A percentile compares a stretch with the other conserved stretches of the same genome.
phyloP scores from a whole-genome alignment of 257 asterid species.

The Solanum ossicruentum region DNA sequence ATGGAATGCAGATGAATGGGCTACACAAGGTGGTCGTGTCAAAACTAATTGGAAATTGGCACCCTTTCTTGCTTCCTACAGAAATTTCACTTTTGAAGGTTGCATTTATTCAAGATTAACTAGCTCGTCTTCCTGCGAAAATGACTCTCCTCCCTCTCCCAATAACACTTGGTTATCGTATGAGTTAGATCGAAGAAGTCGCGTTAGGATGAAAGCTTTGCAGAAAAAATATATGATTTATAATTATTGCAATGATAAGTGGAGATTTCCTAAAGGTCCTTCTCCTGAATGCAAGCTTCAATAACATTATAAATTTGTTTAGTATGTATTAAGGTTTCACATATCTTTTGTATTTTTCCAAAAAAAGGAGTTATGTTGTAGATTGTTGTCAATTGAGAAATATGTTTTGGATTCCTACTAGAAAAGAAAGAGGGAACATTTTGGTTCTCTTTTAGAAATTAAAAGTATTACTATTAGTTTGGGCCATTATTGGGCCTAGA shows the following conservation, averaged over 20 bases:
- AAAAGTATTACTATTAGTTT: neutral
- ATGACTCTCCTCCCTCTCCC: neutral
- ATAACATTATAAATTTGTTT: neutral
- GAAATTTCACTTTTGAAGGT: slow-evolving; percentile 33
- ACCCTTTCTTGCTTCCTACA: slow-evolving; percentile 58
- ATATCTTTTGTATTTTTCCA: neutral
- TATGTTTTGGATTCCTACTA: neutral
- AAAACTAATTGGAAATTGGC: slow-evolving; percentile 68
- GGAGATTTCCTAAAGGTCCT: slow-evolving; percentile 65
- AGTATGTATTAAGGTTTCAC: neutral
- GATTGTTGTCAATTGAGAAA: neutral
- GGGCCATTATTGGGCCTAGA: neutral
- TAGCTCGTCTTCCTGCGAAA: slow-evolving; percentile 24
- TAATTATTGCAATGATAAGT: slow-evolving; percentile 56
- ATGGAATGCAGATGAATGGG: slow-evolving; percentile 85
- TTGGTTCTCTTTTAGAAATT: neutral
- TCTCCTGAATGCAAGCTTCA: slow-evolving; percentile 40
- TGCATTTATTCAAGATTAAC: slow-evolving; percentile 51
- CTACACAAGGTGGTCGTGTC: slow-evolving; percentile 62
- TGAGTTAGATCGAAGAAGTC: slow-evolving; percentile 29
- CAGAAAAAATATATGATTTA: slow-evolving; percentile 53
- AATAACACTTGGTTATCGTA: slow-evolving; percentile 16
- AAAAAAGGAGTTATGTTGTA: neutral
- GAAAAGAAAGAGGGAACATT: neutral
- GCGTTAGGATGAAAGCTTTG: slow-evolving; percentile 35